Base-by-base conservation (phyloP, 2,329 filamentous ascomycete genomes). In the Pochonia chlamydosporia region DNA sequence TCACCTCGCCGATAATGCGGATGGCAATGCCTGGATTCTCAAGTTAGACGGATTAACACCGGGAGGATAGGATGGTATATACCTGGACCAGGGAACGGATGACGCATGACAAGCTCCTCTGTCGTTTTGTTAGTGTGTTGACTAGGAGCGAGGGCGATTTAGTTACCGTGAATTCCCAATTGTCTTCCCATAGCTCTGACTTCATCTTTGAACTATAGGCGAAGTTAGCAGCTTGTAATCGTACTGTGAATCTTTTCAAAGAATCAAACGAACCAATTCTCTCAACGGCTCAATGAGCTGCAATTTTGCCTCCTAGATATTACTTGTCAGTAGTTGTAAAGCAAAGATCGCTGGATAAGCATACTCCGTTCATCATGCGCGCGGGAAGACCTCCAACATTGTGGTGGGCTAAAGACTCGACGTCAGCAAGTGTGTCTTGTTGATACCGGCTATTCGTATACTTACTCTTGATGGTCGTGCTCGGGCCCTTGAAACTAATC, bases 1-100 rank as follows among this genome's bases (percentile, higher is more conserved):
- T 95, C 13, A 96, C 84, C 56, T 95, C 90, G 30, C 91, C 91
- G 1, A 96, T 72, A 50, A 96, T 85, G 45, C 88, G 78, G 55
- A 93, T 87, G 13, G 79, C 89, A 51, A 95, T 81, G 44, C 69
- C 78, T 0, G 73, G n/a, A n/a, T n/a, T n/a, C n/a, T n/a, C n/a
- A n/a, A n/a, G n/a, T n/a, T n/a, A n/a, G n/a, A n/a, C n/a, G n/a
- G n/a, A n/a, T n/a, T n/a, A n/a, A n/a, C n/a, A 85, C 35, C 86
- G 49, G 20, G 43, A 43, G 31, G 49, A 50, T 23, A 47, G 39
- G 13, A 24, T 4, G 41, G 49, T 5, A 21, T 25, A 4, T 11
- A 23, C 39, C 43, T 37, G 31, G 43, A 8, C 46, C 43, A 5
- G 44, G 46, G n/a, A 46, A 49, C 43, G 58, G 35, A 52, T 62